These are phyloP conservation scores for Neocucurbitaria cava DNA, from an alignment of 2,329 filamentous ascomycete species.

Conservation along the genomic window DNA sequence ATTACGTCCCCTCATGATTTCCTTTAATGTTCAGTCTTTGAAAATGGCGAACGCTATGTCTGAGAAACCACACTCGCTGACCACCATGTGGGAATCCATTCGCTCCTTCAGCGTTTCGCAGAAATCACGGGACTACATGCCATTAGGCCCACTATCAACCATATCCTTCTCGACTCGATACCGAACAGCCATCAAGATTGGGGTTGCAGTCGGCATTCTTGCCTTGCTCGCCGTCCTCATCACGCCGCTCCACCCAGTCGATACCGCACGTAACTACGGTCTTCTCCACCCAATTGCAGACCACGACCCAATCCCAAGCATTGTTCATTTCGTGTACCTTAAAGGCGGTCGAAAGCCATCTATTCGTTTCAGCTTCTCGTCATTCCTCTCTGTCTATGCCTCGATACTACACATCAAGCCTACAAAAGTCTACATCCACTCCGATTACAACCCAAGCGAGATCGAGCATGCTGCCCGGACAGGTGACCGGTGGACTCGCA, in stretches of 20 bases:
- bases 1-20: not conserved
- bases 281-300: not conserved
- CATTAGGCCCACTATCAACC: conserved; percentile 1
- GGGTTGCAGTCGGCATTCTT: conserved; percentile 3
- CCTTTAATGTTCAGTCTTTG: not conserved
- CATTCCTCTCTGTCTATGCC: conserved; percentile 1
- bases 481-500: conserved; percentile 23
- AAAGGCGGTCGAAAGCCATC: conserved; percentile 17
- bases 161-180: conserved; percentile 8
- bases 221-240: conserved; percentile 3
- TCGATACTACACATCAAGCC: conserved; percentile 22
- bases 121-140: conserved; percentile 11
- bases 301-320: conserved; percentile 21
- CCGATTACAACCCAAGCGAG: conserved; percentile 24
- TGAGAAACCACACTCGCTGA: not conserved
- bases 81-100: conserved; percentile 2
- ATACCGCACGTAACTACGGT: not conserved
- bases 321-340: conserved; percentile 26
- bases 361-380: conserved; percentile 8
- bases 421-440: conserved; percentile 27
- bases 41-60: not conserved
- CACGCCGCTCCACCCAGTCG: not conserved
- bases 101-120: conserved; percentile 4
- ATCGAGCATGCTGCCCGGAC: conserved; percentile 12
- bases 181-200: conserved; percentile 7